These are phyloP conservation scores for Lachnellula willkommii DNA, from an alignment of 2,329 filamentous ascomycete genomes.

Conservation along the genomic window DNA sequence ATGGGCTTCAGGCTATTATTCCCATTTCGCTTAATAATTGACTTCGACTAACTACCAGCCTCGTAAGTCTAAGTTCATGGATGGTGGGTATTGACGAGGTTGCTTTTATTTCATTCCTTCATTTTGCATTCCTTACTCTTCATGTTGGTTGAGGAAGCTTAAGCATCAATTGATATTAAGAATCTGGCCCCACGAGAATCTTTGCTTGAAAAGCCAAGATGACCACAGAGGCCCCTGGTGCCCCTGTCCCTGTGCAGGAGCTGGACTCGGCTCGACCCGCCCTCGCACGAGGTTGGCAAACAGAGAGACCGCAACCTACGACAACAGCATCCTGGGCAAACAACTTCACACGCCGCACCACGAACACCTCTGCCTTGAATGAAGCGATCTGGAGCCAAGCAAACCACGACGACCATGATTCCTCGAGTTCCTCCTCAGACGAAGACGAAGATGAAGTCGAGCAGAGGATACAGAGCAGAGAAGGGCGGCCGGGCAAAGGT, in stretches of 20 bases:
- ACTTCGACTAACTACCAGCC: too few species aligned
- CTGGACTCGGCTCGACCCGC: constrained; percentile 6
- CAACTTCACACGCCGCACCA: constrained; percentile 16
- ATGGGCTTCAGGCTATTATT: too few species aligned
- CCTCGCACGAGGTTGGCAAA: constrained; percentile 21
- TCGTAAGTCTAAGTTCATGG: too few species aligned
- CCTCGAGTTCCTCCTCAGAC: constrained; percentile 18
- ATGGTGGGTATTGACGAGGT: too few species aligned
- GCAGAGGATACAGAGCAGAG: background rate
- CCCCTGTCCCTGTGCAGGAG: background rate
- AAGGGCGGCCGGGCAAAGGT: constrained; percentile 5
- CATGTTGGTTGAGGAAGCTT: too few species aligned
- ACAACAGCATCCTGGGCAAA: constrained; percentile 15
- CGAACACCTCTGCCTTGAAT: constrained; percentile 23
- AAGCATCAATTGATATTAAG: too few species aligned
- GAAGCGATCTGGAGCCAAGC: constrained; percentile 22
- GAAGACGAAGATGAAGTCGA: constrained; percentile 3
- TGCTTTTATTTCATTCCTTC: too few species aligned
- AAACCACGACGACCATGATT: constrained; percentile 7
- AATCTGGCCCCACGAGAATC: too few species aligned
- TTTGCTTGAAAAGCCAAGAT: constrained; percentile 1
- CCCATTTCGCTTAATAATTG: too few species aligned
- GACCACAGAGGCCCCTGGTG: background rate
- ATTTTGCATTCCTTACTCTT: too few species aligned
- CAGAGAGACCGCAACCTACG: constrained; percentile 20